Percentiles rank a stretch among this genome's conserved stretches.
Evolutionary conservation across 805 yeast species (phyloP).

Genomic region (Spathaspora gorwiae): DNA sequence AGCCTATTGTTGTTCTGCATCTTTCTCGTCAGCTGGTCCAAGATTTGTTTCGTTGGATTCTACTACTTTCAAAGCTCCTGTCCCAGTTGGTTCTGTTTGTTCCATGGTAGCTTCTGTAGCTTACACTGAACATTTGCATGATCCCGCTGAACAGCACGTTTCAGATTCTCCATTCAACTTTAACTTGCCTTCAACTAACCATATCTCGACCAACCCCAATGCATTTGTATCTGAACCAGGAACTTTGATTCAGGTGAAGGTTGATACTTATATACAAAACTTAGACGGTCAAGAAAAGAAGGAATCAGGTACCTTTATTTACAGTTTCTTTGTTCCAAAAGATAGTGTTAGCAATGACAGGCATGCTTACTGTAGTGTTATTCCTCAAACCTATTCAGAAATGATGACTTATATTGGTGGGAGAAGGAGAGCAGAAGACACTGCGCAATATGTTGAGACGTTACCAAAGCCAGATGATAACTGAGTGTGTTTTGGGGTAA

Average conservation of each 20-base stretch:
- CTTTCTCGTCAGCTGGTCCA: conserved; percentile 80
- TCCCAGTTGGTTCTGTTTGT: conserved; percentile 89
- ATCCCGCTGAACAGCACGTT: conserved; percentile 18
- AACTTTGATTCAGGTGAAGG: conserved; percentile 84
- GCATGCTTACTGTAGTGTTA: conserved; percentile 68
- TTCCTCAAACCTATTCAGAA: conserved; percentile 85
- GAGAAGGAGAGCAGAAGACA: conserved; percentile 81
- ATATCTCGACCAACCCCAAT: conserved; percentile 43
- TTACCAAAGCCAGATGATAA: conserved; percentile 18
- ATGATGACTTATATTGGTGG: conserved; percentile 92
- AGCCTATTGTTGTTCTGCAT: conserved; percentile 90
- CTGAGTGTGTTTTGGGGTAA: too few species aligned
- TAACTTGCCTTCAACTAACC: conserved; percentile 56
- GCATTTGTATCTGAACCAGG: conserved; percentile 75
- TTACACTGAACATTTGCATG: conserved; percentile 77
- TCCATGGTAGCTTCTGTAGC: conserved; percentile 78
- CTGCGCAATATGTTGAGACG: conserved; percentile 57
- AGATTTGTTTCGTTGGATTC: conserved; percentile 87
- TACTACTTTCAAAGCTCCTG: conserved; percentile 89
- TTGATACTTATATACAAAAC: conserved; percentile 72
- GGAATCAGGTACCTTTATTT: conserved; percentile 83
- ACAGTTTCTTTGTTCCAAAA: conserved; percentile 80
- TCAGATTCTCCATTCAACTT: conserved; percentile 43
- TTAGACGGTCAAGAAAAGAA: conserved; percentile 57
- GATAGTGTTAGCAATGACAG: conserved; percentile 35